phyloP scores from a whole-genome alignment of 805 yeast genomes.

The Pichia manshurica region DNA sequence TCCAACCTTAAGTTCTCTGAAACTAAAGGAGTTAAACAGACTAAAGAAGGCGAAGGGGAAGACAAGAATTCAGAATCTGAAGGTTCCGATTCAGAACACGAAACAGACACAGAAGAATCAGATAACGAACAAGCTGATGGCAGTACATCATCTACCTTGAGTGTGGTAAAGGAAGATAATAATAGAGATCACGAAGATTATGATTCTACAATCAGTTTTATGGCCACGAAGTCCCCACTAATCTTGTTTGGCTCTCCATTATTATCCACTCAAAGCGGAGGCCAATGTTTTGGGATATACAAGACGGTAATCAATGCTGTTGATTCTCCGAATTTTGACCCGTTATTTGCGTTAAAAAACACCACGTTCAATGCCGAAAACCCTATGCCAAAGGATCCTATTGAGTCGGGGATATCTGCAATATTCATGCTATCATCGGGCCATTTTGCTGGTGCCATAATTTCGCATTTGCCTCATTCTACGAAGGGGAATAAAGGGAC shows the following conservation, averaged over 20 bases:
- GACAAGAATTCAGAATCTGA: conserved; percentile 39
- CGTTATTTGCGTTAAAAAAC: conserved; percentile 41
- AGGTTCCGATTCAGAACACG: not conserved
- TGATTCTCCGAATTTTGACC: conserved; percentile 35
- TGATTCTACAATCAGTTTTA: conserved; percentile 40
- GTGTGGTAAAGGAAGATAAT: not conserved
- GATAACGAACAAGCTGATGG: conserved; percentile 17
- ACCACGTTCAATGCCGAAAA: conserved; percentile 15
- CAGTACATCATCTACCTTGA: not conserved
- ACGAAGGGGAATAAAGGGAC: conserved; percentile 51
- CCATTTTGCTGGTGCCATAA: conserved; percentile 93
- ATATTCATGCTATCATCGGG: conserved; percentile 96
- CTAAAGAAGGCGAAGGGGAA: conserved; percentile 36
- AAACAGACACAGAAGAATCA: conserved; percentile 35
- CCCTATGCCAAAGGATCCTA: conserved; percentile 13
- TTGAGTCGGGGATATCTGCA: conserved; percentile 49
- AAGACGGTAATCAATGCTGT: conserved; percentile 50
- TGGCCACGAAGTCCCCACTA: conserved; percentile 68
- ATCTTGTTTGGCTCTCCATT: conserved; percentile 49
- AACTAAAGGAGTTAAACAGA: conserved; percentile 1
- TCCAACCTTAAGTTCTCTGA: conserved; percentile 5
- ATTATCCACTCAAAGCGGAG: conserved; percentile 28
- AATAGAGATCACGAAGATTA: conserved; percentile 13
- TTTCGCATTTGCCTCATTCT: conserved; percentile 60
- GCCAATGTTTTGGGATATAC: conserved; percentile 56